These are phyloP conservation scores for Fusarium buharicum DNA, from an alignment of 2,329 filamentous ascomycete species.

Conservation along the genomic window DNA sequence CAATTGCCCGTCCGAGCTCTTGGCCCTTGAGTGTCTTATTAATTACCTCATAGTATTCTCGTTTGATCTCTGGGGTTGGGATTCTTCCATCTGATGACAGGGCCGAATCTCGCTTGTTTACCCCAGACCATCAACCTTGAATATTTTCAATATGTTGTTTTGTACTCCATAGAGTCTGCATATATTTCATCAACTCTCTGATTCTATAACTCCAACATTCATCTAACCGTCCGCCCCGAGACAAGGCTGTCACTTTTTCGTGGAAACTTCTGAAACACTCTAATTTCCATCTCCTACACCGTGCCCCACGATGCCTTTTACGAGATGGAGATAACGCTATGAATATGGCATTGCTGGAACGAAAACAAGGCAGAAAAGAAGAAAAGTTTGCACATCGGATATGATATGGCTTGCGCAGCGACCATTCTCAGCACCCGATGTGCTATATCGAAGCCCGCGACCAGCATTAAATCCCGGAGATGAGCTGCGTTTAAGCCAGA, in stretches of 20 bases:
- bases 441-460: slow-evolving; percentile 10
- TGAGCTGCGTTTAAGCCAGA: slow-evolving; percentile 39
- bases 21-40: slow-evolving; percentile 8
- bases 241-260: slow-evolving; percentile 22
- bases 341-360: background rate
- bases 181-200: too few relatives aligned
- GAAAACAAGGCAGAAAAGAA: background rate
- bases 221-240: slow-evolving; percentile 24
- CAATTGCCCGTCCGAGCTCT: slow-evolving; percentile 19
- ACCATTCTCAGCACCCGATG: slow-evolving; percentile 1
- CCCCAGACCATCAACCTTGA: slow-evolving; percentile 9
- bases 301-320: slow-evolving; percentile 13
- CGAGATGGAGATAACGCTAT: background rate
- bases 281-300: slow-evolving; percentile 34
- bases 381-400: background rate
- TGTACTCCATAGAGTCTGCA: background rate
- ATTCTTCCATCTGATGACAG: slow-evolving; percentile 3
- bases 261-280: slow-evolving; percentile 38
- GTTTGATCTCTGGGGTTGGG: slow-evolving; percentile 1
- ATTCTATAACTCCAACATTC: background rate
- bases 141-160: background rate
- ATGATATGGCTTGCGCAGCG: background rate
- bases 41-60: background rate
- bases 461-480: slow-evolving; percentile 45
- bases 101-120: slow-evolving; percentile 30